Evolutionary conservation across 176 grass and related monocot genomes (phyloP), one percentile per base, ranked within the genome.

Genomic region (Pharus latifolius): DNA sequence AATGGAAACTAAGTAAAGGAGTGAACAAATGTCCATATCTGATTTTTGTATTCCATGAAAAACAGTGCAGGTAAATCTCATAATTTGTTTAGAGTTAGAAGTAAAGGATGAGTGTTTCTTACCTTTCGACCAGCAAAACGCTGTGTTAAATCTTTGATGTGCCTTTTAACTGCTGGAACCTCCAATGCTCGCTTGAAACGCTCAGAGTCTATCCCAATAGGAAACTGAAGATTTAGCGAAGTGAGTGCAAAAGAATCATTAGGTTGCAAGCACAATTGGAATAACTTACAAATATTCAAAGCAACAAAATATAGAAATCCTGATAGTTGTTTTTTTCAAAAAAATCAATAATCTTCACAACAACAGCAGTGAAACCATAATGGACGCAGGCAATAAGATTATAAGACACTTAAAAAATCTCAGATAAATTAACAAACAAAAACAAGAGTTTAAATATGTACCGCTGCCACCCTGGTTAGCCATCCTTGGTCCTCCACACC

Each of bases 141-240:
- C 1, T 87, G 52, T 56, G 43, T 70, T 38, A 92, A 63, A 78
- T 99, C 96, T 24, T 42, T 72, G 44, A 99, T 88, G 55, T 91
- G 96, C 46, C 77, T 91, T 86, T 84, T 86, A 20, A 95, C 96
- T 70, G 76, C 82, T 70, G 82, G 43, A 85, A 80, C 49, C n/a
- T 99, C 89, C 72, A 92, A 63, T 51, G 89, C 89, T 80, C 90
- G 78, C 59, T 95, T 99, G 80, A 99, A 99, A 76, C 96, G 78
- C 20, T 99, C 96, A 59, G 90, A 94, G 84, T 99, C 96, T 86
- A 99, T 99, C 79, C 96, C 96, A 75, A 99, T 99, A 83, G 96
- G 96, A 99, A 99, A 99, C 96, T 99, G 84, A 78, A 79, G 72
- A 91, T 89, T 83, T 82, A 80, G 80, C 69, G 59, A 71, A 68